A percentile compares a stretch with the other conserved stretches of the same genome.
phyloP scores from a whole-genome alignment of 257 asterid genomes.

The Solanum neorickii region DNA sequence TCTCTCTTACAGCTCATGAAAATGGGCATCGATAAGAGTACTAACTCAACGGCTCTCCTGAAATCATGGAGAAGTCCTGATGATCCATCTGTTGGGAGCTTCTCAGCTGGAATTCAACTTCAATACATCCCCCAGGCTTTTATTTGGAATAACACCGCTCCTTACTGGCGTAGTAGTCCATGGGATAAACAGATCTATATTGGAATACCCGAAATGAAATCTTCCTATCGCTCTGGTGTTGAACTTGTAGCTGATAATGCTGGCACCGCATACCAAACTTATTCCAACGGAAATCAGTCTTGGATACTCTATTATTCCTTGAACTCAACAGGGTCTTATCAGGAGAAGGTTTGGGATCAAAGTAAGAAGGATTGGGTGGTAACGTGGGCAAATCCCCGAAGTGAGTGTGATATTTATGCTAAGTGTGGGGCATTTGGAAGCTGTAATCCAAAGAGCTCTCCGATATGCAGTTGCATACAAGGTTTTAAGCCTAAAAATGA shows the following conservation, averaged over 20 bases:
- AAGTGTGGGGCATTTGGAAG: constrained; percentile 45
- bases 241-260: background rate
- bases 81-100: background rate
- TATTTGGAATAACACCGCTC: background rate
- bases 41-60: background rate
- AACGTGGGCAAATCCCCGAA: background rate
- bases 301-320: background rate
- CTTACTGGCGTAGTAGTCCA: background rate
- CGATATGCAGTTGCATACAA: constrained; percentile 39
- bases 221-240: background rate
- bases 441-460: constrained; percentile 25
- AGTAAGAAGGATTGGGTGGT: constrained; percentile 2
- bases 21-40: background rate
- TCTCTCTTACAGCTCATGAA: constrained; percentile 25
- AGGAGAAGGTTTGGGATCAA: background rate
- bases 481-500: constrained; percentile 35
- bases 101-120: background rate
- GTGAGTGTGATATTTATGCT: constrained; percentile 7
- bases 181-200: background rate
- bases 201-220: background rate
- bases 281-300: background rate
- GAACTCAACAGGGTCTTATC: constrained; percentile 2
- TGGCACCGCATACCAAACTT: background rate
- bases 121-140: background rate
- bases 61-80: background rate